phyloP scores from a whole-genome alignment of 768 basidiomycete genomes.

The Trametes sanguinea region DNA sequence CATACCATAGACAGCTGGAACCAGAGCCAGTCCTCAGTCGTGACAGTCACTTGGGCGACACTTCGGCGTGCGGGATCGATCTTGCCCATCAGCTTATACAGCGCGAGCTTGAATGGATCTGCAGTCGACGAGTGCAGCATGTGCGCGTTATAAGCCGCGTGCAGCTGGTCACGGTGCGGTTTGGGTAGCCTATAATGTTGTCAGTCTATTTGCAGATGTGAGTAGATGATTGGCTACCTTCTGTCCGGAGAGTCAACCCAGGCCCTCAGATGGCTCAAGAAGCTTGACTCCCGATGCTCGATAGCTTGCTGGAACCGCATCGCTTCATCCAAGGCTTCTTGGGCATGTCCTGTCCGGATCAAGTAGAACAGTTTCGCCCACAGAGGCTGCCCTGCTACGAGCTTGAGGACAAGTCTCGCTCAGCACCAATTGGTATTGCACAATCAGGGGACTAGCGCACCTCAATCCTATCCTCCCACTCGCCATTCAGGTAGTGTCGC shows the following conservation, averaged over 20 bases:
- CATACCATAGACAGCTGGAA: constrained; percentile 86
- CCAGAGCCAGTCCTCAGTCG: constrained; percentile 99
- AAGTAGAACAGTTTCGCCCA: constrained; percentile 97
- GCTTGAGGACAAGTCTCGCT: constrained; percentile 40
- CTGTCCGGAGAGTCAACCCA: constrained; percentile 84
- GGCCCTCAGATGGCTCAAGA: constrained; percentile 78
- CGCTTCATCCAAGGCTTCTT: constrained; percentile 82
- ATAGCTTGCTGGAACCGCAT: constrained; percentile 67
- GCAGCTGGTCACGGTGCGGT: constrained; percentile 77
- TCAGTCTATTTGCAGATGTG: neutral
- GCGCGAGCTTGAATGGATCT: constrained; percentile 94
- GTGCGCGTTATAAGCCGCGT: constrained; percentile 79
- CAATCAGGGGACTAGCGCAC: constrained; percentile 41
- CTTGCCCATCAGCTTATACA: constrained; percentile 95
- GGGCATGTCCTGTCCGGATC: constrained; percentile 78
- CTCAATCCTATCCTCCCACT: constrained; percentile 88
- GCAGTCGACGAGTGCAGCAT: constrained; percentile 86
- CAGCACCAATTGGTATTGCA: too few species aligned
- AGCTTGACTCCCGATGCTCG: constrained; percentile 78
- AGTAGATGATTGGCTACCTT: constrained; percentile 48
- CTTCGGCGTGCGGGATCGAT: constrained; percentile 81
- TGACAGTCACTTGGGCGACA: constrained; percentile 81
- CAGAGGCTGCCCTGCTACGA: constrained; percentile 83
- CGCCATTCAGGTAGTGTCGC: constrained; percentile 74
- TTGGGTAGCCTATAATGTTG: constrained; percentile 56